Evolutionary conservation across 495 filamentous ascomycete species (phyloP).

Genomic region (Hyphodiscus hymeniophilus): DNA sequence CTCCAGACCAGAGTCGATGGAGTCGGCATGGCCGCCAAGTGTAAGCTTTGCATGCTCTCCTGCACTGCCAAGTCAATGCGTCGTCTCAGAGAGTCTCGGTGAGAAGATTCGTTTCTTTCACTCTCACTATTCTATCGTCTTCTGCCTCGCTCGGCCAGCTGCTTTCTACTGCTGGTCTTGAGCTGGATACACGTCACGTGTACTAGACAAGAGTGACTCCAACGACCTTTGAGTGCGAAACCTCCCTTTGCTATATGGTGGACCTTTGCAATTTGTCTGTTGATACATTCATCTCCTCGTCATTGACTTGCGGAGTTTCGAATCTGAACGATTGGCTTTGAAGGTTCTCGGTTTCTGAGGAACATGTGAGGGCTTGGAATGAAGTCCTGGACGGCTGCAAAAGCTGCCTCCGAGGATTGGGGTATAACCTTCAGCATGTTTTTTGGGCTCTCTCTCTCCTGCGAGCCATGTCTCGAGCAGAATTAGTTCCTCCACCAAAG

Average conservation of each 20-base stretch:
- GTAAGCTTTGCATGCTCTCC: background rate
- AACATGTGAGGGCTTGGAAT: background rate
- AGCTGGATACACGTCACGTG: conserved; percentile 24
- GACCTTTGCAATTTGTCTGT: conserved; percentile 27
- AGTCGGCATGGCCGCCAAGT: background rate
- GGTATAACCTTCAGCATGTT: too few relatives aligned
- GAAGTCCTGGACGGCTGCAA: too few relatives aligned
- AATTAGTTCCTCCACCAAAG: too few relatives aligned
- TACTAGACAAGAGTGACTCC: conserved; percentile 22
- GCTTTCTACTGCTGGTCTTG: conserved; percentile 22
- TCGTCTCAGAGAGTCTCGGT: background rate
- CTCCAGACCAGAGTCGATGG: background rate
- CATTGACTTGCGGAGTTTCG: too few relatives aligned
- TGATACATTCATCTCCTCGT: conserved; percentile 13
- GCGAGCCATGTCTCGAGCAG: too few relatives aligned
- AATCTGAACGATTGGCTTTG: too few relatives aligned
- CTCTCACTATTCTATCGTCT: conserved; percentile 8
- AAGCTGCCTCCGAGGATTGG: too few relatives aligned
- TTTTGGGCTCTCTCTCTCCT: too few relatives aligned
- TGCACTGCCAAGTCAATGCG: background rate
- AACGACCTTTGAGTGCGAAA: conserved; percentile 27
- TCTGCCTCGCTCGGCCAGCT: conserved; percentile 25
- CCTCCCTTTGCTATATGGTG: conserved; percentile 19
- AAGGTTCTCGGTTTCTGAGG: background rate
- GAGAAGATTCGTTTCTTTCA: background rate